A percentile compares a stretch with the other conserved stretches of the same genome.
These are phyloP conservation scores for Acacia acuminata DNA, from an alignment of 306 rosid genomes.

Conservation along the genomic window DNA sequence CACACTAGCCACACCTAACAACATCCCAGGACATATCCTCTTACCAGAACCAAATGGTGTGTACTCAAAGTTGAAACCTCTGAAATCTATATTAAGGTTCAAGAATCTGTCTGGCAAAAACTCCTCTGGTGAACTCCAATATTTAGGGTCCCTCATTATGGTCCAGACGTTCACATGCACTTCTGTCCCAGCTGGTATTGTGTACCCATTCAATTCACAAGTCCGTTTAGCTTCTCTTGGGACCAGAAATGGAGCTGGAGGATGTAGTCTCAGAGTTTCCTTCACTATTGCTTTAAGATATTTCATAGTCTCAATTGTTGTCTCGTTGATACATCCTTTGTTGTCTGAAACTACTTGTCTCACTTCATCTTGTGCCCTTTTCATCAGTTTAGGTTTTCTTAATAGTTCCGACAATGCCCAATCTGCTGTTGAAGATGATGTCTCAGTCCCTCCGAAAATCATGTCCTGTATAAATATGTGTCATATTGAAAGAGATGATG, in stretches of 20 bases:
- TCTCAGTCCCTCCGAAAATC: constrained; percentile 25
- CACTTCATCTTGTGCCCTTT: constrained; percentile 28
- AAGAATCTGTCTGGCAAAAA: constrained; percentile 25
- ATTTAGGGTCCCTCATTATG: constrained; percentile 10
- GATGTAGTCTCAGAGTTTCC: constrained; percentile 31
- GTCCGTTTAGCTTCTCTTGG: constrained; percentile 20
- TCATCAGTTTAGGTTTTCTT: constrained; percentile 26
- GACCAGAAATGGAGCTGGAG: constrained; percentile 13
- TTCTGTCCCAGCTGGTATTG: background rate
- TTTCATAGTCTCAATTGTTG: background rate
- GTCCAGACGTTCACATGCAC: background rate
- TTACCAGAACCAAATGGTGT: background rate
- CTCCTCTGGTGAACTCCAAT: constrained; percentile 23
- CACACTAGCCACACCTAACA: background rate
- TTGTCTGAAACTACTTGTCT: constrained; percentile 1
- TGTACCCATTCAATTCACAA: constrained; percentile 22
- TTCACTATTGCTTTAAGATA: constrained; percentile 16
- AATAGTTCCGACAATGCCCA: constrained; percentile 33
- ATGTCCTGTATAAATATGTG: constrained; percentile 18
- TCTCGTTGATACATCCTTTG: background rate
- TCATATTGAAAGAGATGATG: too few relatives aligned
- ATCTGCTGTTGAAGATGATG: constrained; percentile 18
- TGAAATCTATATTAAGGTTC: background rate
- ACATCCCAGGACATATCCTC: background rate
- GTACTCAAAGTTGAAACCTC: background rate